These are phyloP conservation scores for Dactylorhiza incarnata DNA, from an alignment of 106 monocot species.

Conservation along the genomic window DNA sequence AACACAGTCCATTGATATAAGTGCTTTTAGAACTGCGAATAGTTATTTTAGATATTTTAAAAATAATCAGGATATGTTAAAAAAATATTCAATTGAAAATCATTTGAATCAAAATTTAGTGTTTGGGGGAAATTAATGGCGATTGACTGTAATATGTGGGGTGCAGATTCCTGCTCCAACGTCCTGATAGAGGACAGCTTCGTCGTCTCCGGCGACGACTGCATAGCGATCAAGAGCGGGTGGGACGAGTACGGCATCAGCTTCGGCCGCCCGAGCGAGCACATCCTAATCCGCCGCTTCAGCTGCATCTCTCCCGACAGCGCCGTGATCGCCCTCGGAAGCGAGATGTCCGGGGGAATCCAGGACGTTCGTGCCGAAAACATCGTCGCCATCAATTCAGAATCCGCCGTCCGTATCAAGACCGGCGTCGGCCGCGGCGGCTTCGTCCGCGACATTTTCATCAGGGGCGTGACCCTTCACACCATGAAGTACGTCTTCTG, in stretches of 20 bases:
- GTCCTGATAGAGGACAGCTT: constrained; percentile 81
- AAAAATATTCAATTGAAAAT: no score
- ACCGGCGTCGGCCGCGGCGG: constrained; percentile 67
- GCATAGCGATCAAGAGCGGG: constrained; percentile 86
- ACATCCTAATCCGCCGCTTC: constrained; percentile 59
- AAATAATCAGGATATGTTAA: no score
- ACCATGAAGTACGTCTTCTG: constrained; percentile 88
- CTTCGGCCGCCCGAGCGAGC: constrained; percentile 64
- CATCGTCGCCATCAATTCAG: constrained; percentile 71
- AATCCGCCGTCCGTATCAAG: constrained; percentile 75
- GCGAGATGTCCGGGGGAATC: constrained; percentile 95
- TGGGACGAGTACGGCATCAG: constrained; percentile 94
- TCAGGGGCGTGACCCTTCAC: constrained; percentile 40
- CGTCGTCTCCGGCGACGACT: constrained; percentile 85
- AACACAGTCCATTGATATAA: no score
- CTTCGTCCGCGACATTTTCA: constrained; percentile 63
- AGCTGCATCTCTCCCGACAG: constrained; percentile 94
- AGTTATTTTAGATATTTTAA: no score
- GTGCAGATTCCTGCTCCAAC: constrained; percentile 71
- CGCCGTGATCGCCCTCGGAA: constrained; percentile 74
- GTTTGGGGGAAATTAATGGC: neutral
- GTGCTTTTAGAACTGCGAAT: no score
- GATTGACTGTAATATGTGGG: neutral
- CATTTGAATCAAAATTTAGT: no score
- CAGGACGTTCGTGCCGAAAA: constrained; percentile 64